A percentile compares a stretch with the other conserved stretches of the same genome.
These are phyloP conservation scores for Cyamopsis tetragonoloba DNA, from an alignment of 306 rosid species.

Conservation along the genomic window DNA sequence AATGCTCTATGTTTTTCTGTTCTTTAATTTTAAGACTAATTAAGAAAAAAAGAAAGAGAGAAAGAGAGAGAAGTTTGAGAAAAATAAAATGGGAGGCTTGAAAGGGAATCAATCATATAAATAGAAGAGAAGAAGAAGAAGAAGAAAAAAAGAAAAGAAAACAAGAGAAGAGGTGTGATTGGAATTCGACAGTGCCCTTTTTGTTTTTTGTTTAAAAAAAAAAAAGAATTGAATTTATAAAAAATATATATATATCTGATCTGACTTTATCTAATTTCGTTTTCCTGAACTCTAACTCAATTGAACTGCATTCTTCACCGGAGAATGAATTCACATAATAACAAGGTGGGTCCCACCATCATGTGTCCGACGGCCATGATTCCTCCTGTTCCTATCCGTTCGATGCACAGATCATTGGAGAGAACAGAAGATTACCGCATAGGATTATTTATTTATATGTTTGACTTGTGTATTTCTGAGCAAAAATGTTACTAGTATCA, in stretches of 20 bases:
- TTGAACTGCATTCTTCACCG: constrained; percentile 24
- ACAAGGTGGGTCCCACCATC: constrained; percentile 26
- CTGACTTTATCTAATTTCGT: constrained; percentile 35
- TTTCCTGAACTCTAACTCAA: no score
- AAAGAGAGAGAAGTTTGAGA: constrained; percentile 36
- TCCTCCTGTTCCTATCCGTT: constrained; percentile 12
- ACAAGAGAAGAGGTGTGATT: no score
- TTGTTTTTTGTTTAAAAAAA: background rate
- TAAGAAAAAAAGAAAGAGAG: constrained; percentile 11
- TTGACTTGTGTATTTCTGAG: constrained; percentile 29
- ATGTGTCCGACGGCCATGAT: constrained; percentile 37
- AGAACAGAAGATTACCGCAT: background rate
- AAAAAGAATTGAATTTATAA: background rate
- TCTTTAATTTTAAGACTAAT: no score
- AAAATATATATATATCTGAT: background rate
- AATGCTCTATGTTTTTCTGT: no score
- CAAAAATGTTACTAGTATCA: no score
- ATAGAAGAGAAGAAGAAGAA: no score
- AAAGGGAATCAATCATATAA: constrained; percentile 74
- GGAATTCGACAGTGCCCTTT: constrained; percentile 39
- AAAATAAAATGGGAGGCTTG: constrained; percentile 67
- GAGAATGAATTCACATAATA: constrained; percentile 34
- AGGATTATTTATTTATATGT: background rate
- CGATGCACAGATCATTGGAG: constrained; percentile 8
- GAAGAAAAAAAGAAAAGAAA: constrained; percentile 29